Base-by-base conservation (phyloP, 331 rosid species). In the Rhamnella rubrinervis region DNA sequence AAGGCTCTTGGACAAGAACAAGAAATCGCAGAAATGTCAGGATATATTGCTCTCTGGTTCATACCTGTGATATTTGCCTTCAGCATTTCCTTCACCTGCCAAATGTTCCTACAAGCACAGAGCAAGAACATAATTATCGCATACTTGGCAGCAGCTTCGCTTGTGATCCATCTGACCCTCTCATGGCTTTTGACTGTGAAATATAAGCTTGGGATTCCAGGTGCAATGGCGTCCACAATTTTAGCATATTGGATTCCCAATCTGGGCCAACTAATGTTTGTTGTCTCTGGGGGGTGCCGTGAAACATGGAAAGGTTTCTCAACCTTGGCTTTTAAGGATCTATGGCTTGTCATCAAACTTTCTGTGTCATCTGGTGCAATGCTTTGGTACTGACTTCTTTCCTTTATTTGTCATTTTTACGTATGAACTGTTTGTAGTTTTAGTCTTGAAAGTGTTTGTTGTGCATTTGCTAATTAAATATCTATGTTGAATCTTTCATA, bases 281-380 rank as follows among this genome's bases (percentile, higher is more conserved):
- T 87, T 59, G 37, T 72, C 35, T 65, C 38, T 19, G 87, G 87
- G 44, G 75, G 80, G 13, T 81, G 93, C 67, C 83, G 82, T 17
- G 71, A 81, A 5, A 84, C 93, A 14, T 85, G 93, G 88, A 87
- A 71, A 20, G 90, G 90, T 41, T 85, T 87, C 79, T 67, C 89
- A 2, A 64, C 62, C 56, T 69, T 81, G 58, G 93, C 90, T 16
- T 85, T 85, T 69, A 85, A 75, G 37, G 90, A 87, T 71, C 85
- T 87, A 19, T 74, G 83, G 81, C 83, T 83, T 65, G 83, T 87
- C 52, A 6, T 78, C 71, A 87, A 87, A 80, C 86, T 85, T 57
- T 87, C 88, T 13, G 3, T 87, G 6, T 83, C 90, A 20, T 85
- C 93, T 56, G 90, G 93, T 16, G 85, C 57, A 38, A 85, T 85